Base-by-base conservation (phyloP, 2,329 filamentous ascomycete genomes). In the Fusarium paranaense region DNA sequence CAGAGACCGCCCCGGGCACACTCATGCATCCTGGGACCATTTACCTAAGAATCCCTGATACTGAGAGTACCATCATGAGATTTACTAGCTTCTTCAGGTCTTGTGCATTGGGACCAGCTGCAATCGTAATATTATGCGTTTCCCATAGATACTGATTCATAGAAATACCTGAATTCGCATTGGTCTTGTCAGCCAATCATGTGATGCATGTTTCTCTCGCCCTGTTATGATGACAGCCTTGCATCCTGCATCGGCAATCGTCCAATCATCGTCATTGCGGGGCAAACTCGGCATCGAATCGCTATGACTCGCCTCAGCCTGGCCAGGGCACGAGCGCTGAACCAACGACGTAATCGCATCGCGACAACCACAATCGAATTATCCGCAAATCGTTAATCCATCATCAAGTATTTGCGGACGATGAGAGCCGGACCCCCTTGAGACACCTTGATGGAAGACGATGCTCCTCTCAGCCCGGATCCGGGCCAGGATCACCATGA, bases 361-460 rank as follows among this genome's bases (percentile, higher is more conserved):
- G 66, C 61, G 50, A 60, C 67, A 33, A 37, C 40, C 22, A 52
- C 57, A 27, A 40, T 64, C 62, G 58, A 73, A 62, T 69, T 66
- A 64, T 22, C 68, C 40, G 47, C 71, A 74, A 65, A 73, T 47
- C 54, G 64, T 33, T 58, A 67, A 63, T 67, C 54, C 47, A 50
- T 61, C 59, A 27, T 61, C 59, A 57, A 56, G 42, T 63, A 25
- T 59, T 62, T 32, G 59, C 20, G 38, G 72, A 72, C 37, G 64
- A 79, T 79, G 77, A 72, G 62, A 72, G 56, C 35, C 27, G 64
- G 38, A 35, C 50, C 25, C 42, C 56, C 35, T 8, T 76, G 52
- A 71, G n/a, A 42, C 50, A 61, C 27, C 73, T 69, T 70, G 67
- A 81, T 81, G 80, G 80, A 80, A 52, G 73, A 81, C 65, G 78